These are phyloP conservation scores for Usnea hakonensis DNA, from an alignment of 495 filamentous ascomycete genomes.

Conservation along the genomic window DNA sequence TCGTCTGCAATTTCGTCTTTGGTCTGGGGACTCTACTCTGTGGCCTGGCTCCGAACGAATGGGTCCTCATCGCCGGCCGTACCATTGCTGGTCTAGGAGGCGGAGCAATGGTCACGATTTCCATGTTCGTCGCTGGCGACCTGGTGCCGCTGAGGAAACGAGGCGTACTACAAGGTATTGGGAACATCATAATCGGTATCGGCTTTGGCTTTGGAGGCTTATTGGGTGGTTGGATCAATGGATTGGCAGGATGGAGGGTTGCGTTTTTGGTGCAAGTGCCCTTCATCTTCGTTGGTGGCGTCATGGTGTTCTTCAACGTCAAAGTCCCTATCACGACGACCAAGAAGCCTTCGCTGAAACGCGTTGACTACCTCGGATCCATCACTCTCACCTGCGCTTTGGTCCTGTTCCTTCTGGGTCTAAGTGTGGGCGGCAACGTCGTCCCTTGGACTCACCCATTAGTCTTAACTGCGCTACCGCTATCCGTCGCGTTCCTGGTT, in stretches of 20 bases:
- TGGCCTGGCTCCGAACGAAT: conserved; percentile 59
- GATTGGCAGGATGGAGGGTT: conserved; percentile 60
- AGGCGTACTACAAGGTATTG: conserved; percentile 76
- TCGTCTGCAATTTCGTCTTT: conserved; percentile 74
- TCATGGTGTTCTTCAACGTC: conserved; percentile 59
- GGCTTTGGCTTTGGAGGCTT: conserved; percentile 64
- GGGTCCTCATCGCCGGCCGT: conserved; percentile 65
- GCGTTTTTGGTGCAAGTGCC: conserved; percentile 83
- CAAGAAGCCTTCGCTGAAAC: conserved; percentile 29
- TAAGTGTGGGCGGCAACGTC: conserved; percentile 77
- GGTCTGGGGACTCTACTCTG: conserved; percentile 74
- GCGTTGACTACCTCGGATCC: conserved; percentile 74
- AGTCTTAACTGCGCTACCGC: conserved; percentile 59
- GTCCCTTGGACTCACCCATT: conserved; percentile 79
- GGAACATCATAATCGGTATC: conserved; percentile 63
- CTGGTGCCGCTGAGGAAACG: conserved; percentile 73
- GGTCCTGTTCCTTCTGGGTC: conserved; percentile 64
- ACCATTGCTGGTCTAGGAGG: conserved; percentile 80
- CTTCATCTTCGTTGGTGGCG: conserved; percentile 41
- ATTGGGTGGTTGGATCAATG: conserved; percentile 75
- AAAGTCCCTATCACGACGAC: conserved; percentile 64
- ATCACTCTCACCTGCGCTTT: conserved; percentile 59
- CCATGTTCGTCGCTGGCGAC: conserved; percentile 72
- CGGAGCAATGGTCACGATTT: conserved; percentile 72
- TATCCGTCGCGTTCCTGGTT: conserved; percentile 49